Evolutionary conservation across 2,329 filamentous ascomycete genomes (phyloP), one percentile per base, ranked within the genome.

Genomic region (Penicillium sp.): DNA sequence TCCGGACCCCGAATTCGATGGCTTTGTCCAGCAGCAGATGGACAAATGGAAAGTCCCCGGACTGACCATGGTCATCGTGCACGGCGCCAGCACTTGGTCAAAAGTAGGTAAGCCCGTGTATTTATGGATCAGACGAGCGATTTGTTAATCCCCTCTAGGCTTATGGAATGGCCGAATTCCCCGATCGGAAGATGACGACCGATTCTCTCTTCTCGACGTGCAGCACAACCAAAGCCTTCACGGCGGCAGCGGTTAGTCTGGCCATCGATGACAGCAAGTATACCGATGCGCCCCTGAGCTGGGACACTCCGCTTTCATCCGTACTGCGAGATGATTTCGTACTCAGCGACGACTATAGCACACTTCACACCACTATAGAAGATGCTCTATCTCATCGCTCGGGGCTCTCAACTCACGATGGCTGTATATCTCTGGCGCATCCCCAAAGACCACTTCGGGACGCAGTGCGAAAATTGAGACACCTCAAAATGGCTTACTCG

Each of bases 301-400:
- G 75, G 72, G 57, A 65, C 0, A 77, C 74, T 0, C 68, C 69
- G 2, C 59, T 79, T 5, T 64, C 65, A 11, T 60, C 66, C 10
- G 44, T 78, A 14, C 68, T 77, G 29, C 67, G 65, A 10, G 67
- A 70, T 11, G 70, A 71, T 32, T 72, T 73, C 46, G 64, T 69
- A 16, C 57, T 73, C 0, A 51, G 60, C 6, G 60, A 69, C 11
- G 59, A 64, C 13, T 58, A 68, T 40, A 63, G 62, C 7, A 71
- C 71, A 9, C 47, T 49, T 16, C 58, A 67, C 43, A 64, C 62
- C 2, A 73, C 70, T 1, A 49, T 73, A 24, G 70, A 73, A 58
- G 71, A 73, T 45, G 65, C 68, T 14, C 60, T 72, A 2, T 73
- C 70, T 1, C 70, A 73, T 56, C 67, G 71, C 9, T 63, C 69